Conservation (phyloP, 257 asterid species). For the Apocynum venetum region DNA sequence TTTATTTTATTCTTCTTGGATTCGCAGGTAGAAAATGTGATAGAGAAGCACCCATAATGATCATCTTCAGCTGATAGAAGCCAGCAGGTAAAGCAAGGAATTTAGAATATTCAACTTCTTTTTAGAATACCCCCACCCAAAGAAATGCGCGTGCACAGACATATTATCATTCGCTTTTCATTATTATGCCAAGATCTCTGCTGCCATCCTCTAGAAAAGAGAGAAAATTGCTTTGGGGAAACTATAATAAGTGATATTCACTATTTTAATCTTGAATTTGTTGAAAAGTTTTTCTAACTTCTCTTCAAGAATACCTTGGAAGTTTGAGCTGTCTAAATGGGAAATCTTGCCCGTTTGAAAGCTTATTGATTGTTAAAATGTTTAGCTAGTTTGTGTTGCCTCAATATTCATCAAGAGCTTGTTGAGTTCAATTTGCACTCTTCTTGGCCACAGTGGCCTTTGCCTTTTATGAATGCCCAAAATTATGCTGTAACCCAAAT, state of each 20-base stretch:
- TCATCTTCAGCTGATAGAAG: conserved; percentile 95
- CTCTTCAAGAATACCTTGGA: not conserved
- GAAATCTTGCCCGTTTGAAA: not conserved
- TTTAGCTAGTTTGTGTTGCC: not conserved
- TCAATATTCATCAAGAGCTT: not conserved
- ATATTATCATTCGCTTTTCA: not conserved
- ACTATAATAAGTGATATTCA: not conserved
- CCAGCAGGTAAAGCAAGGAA: conserved; percentile 69
- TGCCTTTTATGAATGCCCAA: not conserved
- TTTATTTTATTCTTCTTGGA: conserved; percentile 7
- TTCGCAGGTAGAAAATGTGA: conserved; percentile 76
- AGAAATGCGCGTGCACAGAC: not conserved
- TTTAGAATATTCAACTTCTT: not conserved
- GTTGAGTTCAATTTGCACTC: not conserved
- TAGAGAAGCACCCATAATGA: conserved; percentile 93
- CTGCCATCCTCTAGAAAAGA: not conserved
- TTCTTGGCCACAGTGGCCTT: no score
- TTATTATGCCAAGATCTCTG: not conserved
- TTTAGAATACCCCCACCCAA: not conserved
- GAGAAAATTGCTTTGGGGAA: not conserved
- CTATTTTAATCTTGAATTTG: no score
- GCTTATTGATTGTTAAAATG: not conserved
- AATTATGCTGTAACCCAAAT: not conserved
- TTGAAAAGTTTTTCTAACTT: not conserved
- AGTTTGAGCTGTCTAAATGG: not conserved